Evolutionary conservation across 1,284 basidiomycete species (phyloP).

Genomic region (Rhodotorula sp.): DNA sequence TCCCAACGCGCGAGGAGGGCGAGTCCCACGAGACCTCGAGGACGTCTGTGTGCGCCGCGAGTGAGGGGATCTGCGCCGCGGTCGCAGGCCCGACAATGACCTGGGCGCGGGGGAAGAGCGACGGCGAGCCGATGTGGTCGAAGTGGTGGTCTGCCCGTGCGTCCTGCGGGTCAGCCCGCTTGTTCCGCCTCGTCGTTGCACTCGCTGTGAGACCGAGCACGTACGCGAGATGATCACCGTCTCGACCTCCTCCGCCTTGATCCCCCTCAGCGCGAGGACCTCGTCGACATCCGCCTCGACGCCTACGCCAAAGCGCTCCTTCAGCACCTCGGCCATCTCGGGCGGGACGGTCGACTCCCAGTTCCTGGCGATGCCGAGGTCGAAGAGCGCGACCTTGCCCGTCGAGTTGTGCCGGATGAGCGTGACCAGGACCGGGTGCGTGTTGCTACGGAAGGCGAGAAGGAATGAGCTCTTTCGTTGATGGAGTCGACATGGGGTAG

Average conservation of each 20-base stretch:
- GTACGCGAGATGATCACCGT: conserved; percentile 27
- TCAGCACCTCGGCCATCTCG: not conserved
- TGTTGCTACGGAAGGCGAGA: conserved; percentile 6
- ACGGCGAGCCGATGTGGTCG: conserved; percentile 29
- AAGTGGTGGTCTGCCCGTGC: conserved; percentile 24
- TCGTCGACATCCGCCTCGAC: conserved; percentile 13
- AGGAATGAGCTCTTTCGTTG: not conserved
- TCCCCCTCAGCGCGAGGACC: conserved; percentile 6
- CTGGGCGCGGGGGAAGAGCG: conserved; percentile 23
- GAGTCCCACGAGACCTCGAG: conserved; percentile 5
- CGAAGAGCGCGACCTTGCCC: conserved; percentile 18
- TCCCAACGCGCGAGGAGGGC: conserved; percentile 52
- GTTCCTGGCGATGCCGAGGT: conserved; percentile 16
- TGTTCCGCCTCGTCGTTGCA: not conserved
- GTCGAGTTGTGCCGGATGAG: conserved; percentile 14
- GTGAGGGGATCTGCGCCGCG: not conserved
- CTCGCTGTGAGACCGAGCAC: not conserved
- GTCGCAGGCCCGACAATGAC: conserved; percentile 21
- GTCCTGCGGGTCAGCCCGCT: not conserved
- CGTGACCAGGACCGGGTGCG: conserved; percentile 14
- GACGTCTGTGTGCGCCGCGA: not conserved
- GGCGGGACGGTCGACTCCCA: not conserved
- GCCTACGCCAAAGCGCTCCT: not conserved
- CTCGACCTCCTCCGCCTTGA: conserved; percentile 14
- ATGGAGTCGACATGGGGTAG: not conserved